These are phyloP conservation scores for Calocera viscosa DNA, from an alignment of 768 basidiomycete species.

Conservation along the genomic window DNA sequence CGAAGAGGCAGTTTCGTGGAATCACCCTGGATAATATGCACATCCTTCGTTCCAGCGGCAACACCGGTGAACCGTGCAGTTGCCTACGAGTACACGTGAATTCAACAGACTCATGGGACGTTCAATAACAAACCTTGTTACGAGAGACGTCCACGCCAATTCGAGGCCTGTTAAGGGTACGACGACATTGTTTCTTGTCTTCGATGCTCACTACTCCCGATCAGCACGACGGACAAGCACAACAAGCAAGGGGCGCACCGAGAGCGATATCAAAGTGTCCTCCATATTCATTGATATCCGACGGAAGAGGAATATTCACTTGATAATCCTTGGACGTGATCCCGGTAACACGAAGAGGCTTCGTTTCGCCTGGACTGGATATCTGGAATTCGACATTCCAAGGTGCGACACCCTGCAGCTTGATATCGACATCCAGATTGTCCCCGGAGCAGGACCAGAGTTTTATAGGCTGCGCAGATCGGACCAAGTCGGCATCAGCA, in stretches of 20 bases:
- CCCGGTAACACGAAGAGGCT: constrained; percentile 42
- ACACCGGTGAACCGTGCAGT: constrained; percentile 72
- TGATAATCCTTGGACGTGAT: constrained; percentile 45
- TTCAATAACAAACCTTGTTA: constrained; percentile 42
- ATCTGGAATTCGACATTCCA: constrained; percentile 79
- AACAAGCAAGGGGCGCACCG: constrained; percentile 32
- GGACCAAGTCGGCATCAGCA: constrained; percentile 63
- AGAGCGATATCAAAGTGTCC: constrained; percentile 71
- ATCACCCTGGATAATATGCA: constrained; percentile 64
- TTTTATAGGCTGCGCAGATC: constrained; percentile 23
- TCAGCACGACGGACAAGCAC: neutral
- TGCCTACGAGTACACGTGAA: constrained; percentile 38
- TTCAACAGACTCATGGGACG: neutral
- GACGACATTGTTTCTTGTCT: constrained; percentile 79
- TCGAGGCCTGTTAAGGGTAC: constrained; percentile 60
- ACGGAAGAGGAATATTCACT: constrained; percentile 55
- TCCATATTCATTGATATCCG: constrained; percentile 49
- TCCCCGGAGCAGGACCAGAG: constrained; percentile 54
- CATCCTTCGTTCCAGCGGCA: constrained; percentile 40
- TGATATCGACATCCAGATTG: constrained; percentile 62
- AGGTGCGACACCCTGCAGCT: constrained; percentile 80
- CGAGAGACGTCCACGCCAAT: constrained; percentile 74
- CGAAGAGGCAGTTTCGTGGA: constrained; percentile 62
- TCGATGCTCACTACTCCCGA: constrained; percentile 53
- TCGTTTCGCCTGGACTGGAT: constrained; percentile 57